Evolutionary conservation across 306 rosid species (phyloP), one percentile per base, ranked within the genome.

Genomic region (Comarum palustre): DNA sequence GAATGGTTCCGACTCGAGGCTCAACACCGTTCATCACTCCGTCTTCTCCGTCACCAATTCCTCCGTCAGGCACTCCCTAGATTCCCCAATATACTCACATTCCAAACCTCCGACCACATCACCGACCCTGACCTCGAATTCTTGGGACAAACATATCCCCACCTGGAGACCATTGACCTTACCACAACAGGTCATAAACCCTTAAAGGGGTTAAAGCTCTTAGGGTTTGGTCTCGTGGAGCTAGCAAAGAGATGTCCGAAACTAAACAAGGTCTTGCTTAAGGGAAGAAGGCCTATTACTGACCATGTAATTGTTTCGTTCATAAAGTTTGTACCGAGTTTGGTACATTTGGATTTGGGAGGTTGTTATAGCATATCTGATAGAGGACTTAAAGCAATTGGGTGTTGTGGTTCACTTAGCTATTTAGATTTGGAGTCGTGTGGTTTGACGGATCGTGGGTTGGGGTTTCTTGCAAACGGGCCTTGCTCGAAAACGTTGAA

Each of bases 401-500:
- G 63, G 63, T 57, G 31, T 1, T 57, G 34, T 57, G 63, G 19
- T 57, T 57, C 63, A 27, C 31, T 57, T 4, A 57, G 63, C 3
- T 57, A 57, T 14, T 57, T 57, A 1, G 36, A 57, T 57, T 57
- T 57, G 63, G 63, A 57, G 19, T 57, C 63, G 6, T 57, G 63
- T 25, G 34, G 34, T 1, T 25, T 57, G 5, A 57, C 63, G 8
- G 63, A 24, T 57, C 36, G 36, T 5, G 63, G 63, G 13, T 57
- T 57, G 63, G 34, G 17, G 25, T 24, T 1, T 57, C 63, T 57
- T 11, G 63, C 63, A 57, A 57, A 57, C 12, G 80, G 80, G 34
- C 24, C 80, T 27, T 65, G 70, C 8, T 75, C 82, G 0, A 78
- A 64, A 66, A 64, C 82, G 22, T 10, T 78, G 46, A 74, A 50